Conservation (phyloP, 2,329 filamentous ascomycete species). For the Hirsutella thompsonii region DNA sequence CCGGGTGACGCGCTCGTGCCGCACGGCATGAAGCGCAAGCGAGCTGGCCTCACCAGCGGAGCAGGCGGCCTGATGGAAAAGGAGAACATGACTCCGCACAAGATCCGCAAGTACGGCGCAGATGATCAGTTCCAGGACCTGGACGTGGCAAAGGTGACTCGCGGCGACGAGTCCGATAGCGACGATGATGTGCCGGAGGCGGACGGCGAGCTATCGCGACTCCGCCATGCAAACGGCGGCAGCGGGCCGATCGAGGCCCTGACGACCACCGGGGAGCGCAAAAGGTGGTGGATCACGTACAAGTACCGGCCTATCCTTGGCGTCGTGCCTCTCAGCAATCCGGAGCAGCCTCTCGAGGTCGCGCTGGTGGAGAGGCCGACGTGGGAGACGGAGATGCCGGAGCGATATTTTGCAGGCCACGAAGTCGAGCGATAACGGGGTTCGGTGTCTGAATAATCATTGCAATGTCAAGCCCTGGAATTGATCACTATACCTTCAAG, state of each 20-base stretch:
- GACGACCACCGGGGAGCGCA: conserved; percentile 14
- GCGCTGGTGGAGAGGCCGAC: conserved; percentile 77
- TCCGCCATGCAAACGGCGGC: conserved; percentile 15
- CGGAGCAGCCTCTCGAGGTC: conserved; percentile 51
- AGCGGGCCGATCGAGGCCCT: conserved; percentile 7
- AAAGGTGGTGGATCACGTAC: conserved; percentile 65
- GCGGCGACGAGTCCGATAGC: conserved; percentile 19
- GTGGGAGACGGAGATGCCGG: conserved; percentile 69
- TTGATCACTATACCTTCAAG: no score
- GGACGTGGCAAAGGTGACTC: conserved; percentile 24
- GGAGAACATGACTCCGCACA: conserved; percentile 30
- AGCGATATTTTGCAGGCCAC: conserved; percentile 51
- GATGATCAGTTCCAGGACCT: conserved; percentile 26
- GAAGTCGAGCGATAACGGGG: conserved; percentile 30
- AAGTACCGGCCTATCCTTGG: conserved; percentile 93
- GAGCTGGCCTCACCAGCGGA: conserved; percentile 31
- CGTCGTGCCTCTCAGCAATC: conserved; percentile 32
- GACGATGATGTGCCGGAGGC: conserved; percentile 24
- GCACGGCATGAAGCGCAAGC: conserved; percentile 40
- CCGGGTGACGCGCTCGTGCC: conserved; percentile 13
- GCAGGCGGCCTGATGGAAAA: conserved; percentile 39
- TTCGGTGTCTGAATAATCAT: no score
- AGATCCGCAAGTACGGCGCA: conserved; percentile 26
- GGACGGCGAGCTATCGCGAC: conserved; percentile 20
- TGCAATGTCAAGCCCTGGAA: no score